These are phyloP conservation scores for Pseudohyphozyma bogoriensis DNA, from an alignment of 768 basidiomycete species.

Conservation along the genomic window DNA sequence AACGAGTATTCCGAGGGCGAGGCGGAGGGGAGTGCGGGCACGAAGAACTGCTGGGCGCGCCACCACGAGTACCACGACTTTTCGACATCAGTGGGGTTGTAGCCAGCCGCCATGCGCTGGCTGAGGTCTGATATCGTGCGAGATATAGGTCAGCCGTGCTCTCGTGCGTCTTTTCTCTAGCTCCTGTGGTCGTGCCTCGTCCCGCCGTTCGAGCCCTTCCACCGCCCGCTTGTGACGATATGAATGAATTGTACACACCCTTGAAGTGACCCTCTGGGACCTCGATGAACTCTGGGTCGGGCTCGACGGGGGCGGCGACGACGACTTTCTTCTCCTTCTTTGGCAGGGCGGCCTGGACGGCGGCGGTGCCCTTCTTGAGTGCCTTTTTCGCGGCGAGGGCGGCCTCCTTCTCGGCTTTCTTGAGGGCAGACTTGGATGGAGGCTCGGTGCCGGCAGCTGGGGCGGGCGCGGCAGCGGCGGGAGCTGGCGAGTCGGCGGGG, in stretches of 20 bases:
- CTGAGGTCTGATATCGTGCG: conserved; percentile 54
- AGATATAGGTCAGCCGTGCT: background rate
- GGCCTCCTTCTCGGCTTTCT: conserved; percentile 31
- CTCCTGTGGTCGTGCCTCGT: background rate
- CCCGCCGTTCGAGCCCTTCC: background rate
- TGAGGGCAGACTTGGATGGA: conserved; percentile 24
- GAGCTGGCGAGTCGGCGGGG: no score
- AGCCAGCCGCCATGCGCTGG: conserved; percentile 78
- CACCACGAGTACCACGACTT: conserved; percentile 99
- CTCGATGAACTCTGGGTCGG: background rate
- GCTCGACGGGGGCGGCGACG: background rate
- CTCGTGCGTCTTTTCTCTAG: background rate
- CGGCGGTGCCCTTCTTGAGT: background rate
- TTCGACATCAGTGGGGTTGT: conserved; percentile 91
- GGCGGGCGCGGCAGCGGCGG: background rate
- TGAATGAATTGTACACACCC: background rate
- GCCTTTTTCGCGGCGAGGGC: conserved; percentile 10
- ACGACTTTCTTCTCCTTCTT: background rate
- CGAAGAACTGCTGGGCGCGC: conserved; percentile 36
- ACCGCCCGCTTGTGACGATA: background rate
- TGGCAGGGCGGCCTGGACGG: background rate
- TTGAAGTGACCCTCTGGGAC: background rate
- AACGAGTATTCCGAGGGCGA: conserved; percentile 23
- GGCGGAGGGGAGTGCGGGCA: conserved; percentile 19
- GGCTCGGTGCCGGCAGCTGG: background rate